Base-by-base conservation (phyloP, 345 rosid genomes). In the Luvunga scandens region DNA sequence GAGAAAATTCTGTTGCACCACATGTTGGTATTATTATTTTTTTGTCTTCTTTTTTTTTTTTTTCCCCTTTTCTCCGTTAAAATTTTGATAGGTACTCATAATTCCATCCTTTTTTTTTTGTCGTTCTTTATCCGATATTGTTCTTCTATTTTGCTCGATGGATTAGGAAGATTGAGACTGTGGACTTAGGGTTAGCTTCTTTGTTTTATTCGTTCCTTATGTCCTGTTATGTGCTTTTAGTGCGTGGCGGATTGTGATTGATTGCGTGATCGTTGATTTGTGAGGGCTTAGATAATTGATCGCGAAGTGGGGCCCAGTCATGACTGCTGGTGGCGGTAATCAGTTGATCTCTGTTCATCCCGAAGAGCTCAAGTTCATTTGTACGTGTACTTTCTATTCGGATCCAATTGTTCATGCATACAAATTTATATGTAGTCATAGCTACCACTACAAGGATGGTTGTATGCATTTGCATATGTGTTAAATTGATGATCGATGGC, bases 311-410 rank as follows among this genome's bases (percentile, higher is more conserved):
- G 78, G 78, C 80, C 75, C 45, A 68, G 78, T 83, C 81, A 91
- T 91, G 94, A 75, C 87, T 77, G 90, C 89, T 71, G 89, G 80
- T 76, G 91, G 84, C 75, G 90, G 86, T 80, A 89, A 87, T 36
- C 90, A 85, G 83, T 81, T 96, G 78, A 89, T 96, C 91, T 90
- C 97, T 48, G 90, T 96, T 80, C 98, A 92, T 80, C 99, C 99
- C 67, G 96, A 91, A 38, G 98, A 96, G 80, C 95, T 96, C 90
- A 92, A 86, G 83, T 94, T 96, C 84, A 77, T 79, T 24, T 88
- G 99, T 96, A 89, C 53, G 88, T 56, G 78, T 73, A 74, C 69
- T 69, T 53, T 76, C 72, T 65, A 59, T 66, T 59, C 71, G 57
- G n/a, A 24, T 31, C 61, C 25, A 14, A 6, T 6, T 62, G 21